A percentile compares a stretch with the other conserved stretches of the same genome.
These are phyloP conservation scores for Cardamine chenopodiifolia DNA, from an alignment of 345 rosid species.

Conservation along the genomic window DNA sequence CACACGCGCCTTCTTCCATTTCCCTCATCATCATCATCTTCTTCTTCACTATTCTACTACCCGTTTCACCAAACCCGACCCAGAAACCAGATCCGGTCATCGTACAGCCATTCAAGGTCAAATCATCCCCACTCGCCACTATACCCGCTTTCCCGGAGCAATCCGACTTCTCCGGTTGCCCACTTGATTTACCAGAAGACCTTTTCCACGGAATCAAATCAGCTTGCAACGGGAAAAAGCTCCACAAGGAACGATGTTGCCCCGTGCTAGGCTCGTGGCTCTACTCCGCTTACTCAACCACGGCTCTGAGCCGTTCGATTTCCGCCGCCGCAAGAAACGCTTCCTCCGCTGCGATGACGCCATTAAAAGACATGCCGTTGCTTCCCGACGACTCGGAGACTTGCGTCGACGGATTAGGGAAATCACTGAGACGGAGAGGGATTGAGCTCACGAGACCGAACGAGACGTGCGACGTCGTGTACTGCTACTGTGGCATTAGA, in stretches of 20 bases:
- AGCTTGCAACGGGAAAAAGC: constrained; percentile 57
- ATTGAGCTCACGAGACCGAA: constrained; percentile 62
- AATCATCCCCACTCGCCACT: constrained; percentile 62
- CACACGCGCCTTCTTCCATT: constrained; percentile 46
- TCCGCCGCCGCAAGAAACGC: constrained; percentile 30
- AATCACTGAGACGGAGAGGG: constrained; percentile 66
- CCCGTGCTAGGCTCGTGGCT: constrained; percentile 93
- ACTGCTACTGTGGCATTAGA: constrained; percentile 87
- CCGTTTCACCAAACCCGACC: constrained; percentile 28
- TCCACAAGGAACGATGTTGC: constrained; percentile 70
- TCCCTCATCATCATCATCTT: constrained; percentile 6
- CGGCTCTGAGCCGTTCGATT: constrained; percentile 53
- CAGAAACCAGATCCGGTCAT: constrained; percentile 44
- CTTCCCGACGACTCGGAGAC: constrained; percentile 97
- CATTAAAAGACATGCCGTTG: constrained; percentile 69
- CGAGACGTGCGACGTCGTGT: constrained; percentile 84
- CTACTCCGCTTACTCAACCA: constrained; percentile 79
- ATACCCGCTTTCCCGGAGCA: constrained; percentile 97
- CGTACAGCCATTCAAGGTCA: constrained; percentile 51
- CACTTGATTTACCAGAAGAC: constrained; percentile 65
- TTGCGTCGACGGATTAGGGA: constrained; percentile 79
- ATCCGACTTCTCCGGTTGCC: constrained; percentile 68
- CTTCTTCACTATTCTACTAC: constrained; percentile 36
- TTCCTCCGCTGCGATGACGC: constrained; percentile 24
- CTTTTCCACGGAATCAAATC: constrained; percentile 66